phyloP scores from a whole-genome alignment of 129 eudicot genomes.

The Oenanthe sinensis region DNA sequence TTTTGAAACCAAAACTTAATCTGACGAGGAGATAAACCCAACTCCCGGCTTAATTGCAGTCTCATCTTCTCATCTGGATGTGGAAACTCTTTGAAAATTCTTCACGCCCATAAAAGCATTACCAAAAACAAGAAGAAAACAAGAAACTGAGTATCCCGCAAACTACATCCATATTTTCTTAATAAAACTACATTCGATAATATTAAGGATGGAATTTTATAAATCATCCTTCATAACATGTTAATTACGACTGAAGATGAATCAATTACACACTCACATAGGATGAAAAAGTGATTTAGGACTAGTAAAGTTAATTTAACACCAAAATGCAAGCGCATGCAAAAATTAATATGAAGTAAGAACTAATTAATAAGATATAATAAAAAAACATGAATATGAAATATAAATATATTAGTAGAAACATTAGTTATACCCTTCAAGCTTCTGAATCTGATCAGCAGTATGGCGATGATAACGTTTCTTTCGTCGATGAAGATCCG shows the following conservation, averaged over 20 bases:
- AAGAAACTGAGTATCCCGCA: not conserved
- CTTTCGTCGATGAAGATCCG: not conserved
- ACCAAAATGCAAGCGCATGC: too few relatives aligned
- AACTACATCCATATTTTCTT: not conserved
- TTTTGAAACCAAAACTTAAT: conserved; percentile 51
- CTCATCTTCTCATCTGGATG: conserved; percentile 38
- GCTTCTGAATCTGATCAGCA: conserved; percentile 33
- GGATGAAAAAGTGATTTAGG: too few relatives aligned
- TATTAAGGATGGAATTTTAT: not conserved
- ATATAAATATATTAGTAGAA: not conserved
- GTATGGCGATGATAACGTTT: conserved; percentile 29
- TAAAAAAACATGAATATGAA: not conserved
- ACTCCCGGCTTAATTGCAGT: conserved; percentile 28
- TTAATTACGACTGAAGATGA: too few relatives aligned
- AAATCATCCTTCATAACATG: not conserved
- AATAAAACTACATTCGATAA: not conserved
- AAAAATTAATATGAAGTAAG: not conserved
- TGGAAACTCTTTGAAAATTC: conserved; percentile 34
- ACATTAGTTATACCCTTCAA: conserved; percentile 23
- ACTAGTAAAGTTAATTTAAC: too few relatives aligned
- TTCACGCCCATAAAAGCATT: conserved; percentile 11
- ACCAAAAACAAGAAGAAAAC: not conserved
- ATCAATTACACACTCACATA: too few relatives aligned
- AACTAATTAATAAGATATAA: not conserved
- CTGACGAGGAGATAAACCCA: conserved; percentile 33